Evolutionary conservation across 139 green algal genomes (phyloP), one percentile per base, ranked within the genome.

Genomic region (Pleodorina starrii): DNA sequence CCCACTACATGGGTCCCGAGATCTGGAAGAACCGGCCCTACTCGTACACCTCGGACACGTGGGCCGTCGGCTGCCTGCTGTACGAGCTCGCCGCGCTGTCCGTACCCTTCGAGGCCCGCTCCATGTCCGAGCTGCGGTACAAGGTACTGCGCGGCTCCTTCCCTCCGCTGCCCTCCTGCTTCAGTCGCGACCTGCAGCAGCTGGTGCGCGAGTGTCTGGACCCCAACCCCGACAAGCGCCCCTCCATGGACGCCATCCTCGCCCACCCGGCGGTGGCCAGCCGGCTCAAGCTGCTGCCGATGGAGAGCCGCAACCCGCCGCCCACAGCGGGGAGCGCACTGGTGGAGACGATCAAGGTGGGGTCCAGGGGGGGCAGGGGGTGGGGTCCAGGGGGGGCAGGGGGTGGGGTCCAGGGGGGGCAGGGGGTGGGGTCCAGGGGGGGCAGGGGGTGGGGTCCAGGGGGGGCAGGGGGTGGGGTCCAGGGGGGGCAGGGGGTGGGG

Each of bases 61-160:
- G 96, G 96, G 95, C 96, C 5, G 81, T 98, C 71, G 96, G 96
- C 54, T 98, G 96, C 94, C 42, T 97, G 17, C 92, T 98, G 69
- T 97, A 96, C 90, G 96, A 98, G 94, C 96, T 98, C 85, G 84
- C 92, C 54, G 94, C 93, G 32, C 94, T 95, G 83, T 90, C 38
- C 23, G 94, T 98, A 32, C 96, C 96, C 1, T 98, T 98, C 89
- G 94, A 98, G 84, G 95, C 94, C 11, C 87, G 93, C 35, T 94
- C 84, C 63, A 94, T 98, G 91, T 88, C 76, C 66, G 95, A 97
- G 90, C 93, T 98, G 78, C 90, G 93, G 12, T 91, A 94, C 71
- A 96, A 95, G 74, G 88, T 89, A 27, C 80, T 89, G 46, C 60
- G 83, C 11, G 74, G 91, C 73, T 91, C 43, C 29, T 94, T 90